phyloP scores from a whole-genome alignment of 1,284 basidiomycete genomes.

The Fomitopsis pinicola region DNA sequence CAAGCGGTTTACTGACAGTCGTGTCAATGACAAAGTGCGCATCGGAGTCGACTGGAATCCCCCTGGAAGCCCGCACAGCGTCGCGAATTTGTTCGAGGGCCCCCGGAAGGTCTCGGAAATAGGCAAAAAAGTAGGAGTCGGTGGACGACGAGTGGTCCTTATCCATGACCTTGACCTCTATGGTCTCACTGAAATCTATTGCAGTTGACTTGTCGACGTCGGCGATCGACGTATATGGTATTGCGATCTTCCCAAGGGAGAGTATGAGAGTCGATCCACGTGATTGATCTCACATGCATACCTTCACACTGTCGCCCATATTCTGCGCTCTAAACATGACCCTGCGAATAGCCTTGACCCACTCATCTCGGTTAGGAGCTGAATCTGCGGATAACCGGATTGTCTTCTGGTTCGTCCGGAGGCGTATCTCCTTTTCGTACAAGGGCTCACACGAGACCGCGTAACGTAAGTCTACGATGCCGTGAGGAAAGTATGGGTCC shows the following conservation, averaged over 20 bases:
- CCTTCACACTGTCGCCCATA: slow-evolving; percentile 92
- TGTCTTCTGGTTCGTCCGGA: slow-evolving; percentile 78
- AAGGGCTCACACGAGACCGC: slow-evolving; percentile 82
- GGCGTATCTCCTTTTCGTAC: slow-evolving; percentile 69
- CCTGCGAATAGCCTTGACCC: slow-evolving; percentile 90
- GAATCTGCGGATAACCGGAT: slow-evolving; percentile 78
- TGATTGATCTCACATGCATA: slow-evolving; percentile 23
- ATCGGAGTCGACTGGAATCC: slow-evolving; percentile 32
- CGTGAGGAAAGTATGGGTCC: slow-evolving; percentile 97
- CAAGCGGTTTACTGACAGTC: slow-evolving; percentile 44
- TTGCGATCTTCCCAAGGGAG: slow-evolving; percentile 65
- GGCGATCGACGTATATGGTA: slow-evolving; percentile 86
- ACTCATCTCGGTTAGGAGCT: slow-evolving; percentile 78
- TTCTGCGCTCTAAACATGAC: slow-evolving; percentile 95
- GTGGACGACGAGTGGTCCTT: slow-evolving; percentile 72
- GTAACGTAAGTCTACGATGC: slow-evolving; percentile 91
- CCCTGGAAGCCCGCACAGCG: slow-evolving; percentile 58
- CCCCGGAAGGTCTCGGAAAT: slow-evolving; percentile 75
- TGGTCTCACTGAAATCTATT: slow-evolving; percentile 92
- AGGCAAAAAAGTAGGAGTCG: slow-evolving; percentile 93
- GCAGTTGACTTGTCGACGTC: slow-evolving; percentile 86
- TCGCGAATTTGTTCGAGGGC: slow-evolving; percentile 80
- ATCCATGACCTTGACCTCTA: slow-evolving; percentile 90
- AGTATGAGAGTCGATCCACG: neutral
- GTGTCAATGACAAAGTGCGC: slow-evolving; percentile 61